Evolutionary conservation across 2,329 filamentous ascomycete genomes (phyloP).

Genomic region (Clarireedia homoeocarpa): DNA sequence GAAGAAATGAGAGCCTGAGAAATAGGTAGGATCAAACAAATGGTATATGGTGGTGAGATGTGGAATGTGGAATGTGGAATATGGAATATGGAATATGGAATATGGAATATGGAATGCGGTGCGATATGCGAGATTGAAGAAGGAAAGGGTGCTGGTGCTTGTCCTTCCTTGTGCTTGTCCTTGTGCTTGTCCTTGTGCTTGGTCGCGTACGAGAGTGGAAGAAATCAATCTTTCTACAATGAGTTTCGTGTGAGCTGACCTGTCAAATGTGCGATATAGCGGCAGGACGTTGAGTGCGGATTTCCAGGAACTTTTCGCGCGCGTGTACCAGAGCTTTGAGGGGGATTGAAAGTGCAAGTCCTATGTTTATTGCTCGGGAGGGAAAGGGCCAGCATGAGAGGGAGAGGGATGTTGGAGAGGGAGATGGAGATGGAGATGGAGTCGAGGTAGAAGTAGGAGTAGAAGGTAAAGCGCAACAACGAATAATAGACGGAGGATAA

Average conservation of each 20-base stretch:
- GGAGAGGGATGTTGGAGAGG: not conserved
- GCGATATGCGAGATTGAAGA: conserved; percentile 1
- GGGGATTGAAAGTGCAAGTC: not conserved
- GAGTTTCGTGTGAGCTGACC: conserved; percentile 9
- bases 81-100: not conserved
- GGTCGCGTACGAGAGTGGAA: not conserved
- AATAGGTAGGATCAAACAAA: not conserved
- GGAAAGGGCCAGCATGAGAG: not conserved
- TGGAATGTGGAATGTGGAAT: not conserved
- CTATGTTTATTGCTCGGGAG: not conserved
- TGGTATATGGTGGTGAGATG: not conserved
- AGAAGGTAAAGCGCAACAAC: too few relatives aligned
- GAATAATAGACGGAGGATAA: too few relatives aligned
- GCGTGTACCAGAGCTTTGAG: conserved; percentile 1
- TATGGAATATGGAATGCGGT: not conserved
- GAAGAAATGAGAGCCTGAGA: not conserved
- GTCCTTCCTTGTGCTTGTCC: not conserved
- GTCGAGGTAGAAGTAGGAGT: not conserved
- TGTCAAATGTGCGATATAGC: conserved; percentile 9
- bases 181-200: not conserved
- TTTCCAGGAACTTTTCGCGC: not conserved
- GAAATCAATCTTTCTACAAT: not conserved
- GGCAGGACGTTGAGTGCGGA: not conserved
- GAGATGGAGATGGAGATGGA: too few relatives aligned
- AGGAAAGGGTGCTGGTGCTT: not conserved